Conservation (phyloP, 495 filamentous ascomycete genomes). For the Neurospora hispaniola region DNA sequence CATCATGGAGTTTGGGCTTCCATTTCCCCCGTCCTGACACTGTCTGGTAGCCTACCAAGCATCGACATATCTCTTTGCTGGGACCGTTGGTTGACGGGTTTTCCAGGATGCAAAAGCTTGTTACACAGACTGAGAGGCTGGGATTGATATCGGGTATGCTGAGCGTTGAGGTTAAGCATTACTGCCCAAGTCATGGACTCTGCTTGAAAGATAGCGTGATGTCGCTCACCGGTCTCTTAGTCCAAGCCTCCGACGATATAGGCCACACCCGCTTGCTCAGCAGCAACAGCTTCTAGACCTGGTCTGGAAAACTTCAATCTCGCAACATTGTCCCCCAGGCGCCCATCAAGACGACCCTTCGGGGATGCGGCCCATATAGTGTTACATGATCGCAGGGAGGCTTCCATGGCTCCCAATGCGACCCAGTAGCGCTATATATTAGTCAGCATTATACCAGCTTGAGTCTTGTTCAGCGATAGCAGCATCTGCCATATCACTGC, state of each 20-base stretch:
- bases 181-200: not conserved
- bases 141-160: not conserved
- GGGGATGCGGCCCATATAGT: slow-evolving; percentile 11
- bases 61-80: not conserved
- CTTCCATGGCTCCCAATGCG: slow-evolving; percentile 11
- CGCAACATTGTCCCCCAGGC: slow-evolving; percentile 6
- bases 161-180: not conserved
- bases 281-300: not conserved
- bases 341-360: not conserved
- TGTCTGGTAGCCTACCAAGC: not conserved
- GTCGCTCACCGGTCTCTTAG: not conserved
- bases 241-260: not conserved
- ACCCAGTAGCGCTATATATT: slow-evolving; percentile 9
- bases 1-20: not conserved
- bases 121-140: not conserved
- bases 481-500: slow-evolving; percentile 8
- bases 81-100: not conserved
- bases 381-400: slow-evolving; percentile 24
- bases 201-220: not conserved
- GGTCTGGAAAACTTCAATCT: not conserved
- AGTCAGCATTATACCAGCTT: slow-evolving; percentile 30
- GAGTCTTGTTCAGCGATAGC: slow-evolving; percentile 18
- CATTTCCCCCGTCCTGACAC: not conserved
- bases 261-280: not conserved
- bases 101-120: not conserved